These are phyloP conservation scores for Cenococcum geophilum DNA, from an alignment of 495 filamentous ascomycete genomes.

Conservation along the genomic window DNA sequence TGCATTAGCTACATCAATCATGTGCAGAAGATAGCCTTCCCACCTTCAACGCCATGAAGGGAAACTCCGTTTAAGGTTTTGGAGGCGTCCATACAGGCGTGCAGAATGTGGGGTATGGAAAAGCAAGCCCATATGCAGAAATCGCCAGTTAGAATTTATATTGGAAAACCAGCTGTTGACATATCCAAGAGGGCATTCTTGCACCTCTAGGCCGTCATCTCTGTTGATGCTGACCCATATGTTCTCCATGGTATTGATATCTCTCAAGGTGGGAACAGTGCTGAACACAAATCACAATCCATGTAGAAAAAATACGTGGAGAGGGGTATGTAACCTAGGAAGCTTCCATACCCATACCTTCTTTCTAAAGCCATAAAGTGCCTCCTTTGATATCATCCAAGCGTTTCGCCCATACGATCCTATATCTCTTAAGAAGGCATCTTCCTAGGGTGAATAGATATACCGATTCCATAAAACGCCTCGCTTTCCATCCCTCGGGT, in stretches of 20 bases:
- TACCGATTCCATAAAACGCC: not conserved
- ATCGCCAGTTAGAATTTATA: too few relatives aligned
- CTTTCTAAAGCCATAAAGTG: not conserved
- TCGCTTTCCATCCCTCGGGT: not conserved
- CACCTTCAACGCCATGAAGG: not conserved
- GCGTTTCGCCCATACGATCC: not conserved
- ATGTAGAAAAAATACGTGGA: not conserved
- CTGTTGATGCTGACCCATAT: too few relatives aligned
- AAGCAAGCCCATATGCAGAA: too few relatives aligned
- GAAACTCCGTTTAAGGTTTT: not conserved
- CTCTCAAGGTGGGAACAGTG: not conserved
- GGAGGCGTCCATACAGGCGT: too few relatives aligned
- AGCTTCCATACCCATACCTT: not conserved
- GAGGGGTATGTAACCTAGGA: not conserved
- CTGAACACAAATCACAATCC: not conserved
- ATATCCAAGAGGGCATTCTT: too few relatives aligned
- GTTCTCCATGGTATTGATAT: not conserved
- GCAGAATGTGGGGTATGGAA: too few relatives aligned
- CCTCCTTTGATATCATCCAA: not conserved
- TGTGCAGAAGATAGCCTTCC: not conserved
- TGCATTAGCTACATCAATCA: not conserved
- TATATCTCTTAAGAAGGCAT: not conserved
- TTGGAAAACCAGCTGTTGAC: too few relatives aligned
- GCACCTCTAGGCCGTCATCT: too few relatives aligned
- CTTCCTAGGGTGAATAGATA: not conserved